A percentile compares a stretch with the other conserved stretches of the same genome.
Evolutionary conservation across 805 yeast genomes (phyloP).

Genomic region (Pichia pseudocactophila): DNA sequence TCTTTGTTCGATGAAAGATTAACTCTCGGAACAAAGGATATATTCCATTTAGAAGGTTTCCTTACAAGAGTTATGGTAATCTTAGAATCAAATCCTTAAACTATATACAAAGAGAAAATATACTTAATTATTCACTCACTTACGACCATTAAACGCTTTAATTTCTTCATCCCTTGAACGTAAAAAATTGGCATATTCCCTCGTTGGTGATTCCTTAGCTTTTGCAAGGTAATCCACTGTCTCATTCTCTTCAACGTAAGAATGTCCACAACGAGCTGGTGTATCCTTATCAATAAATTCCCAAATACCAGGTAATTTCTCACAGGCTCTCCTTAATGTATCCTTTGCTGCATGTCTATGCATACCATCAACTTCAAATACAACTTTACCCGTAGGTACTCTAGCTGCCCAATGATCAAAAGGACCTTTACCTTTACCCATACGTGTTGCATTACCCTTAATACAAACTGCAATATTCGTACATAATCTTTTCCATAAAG

Average conservation of each 20-base stretch:
- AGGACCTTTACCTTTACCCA: constrained; percentile 99
- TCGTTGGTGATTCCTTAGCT: constrained; percentile 53
- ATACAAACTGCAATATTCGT: constrained; percentile 87
- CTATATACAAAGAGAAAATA: too few species aligned
- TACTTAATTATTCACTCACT: too few species aligned
- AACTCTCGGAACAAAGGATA: constrained; percentile 77
- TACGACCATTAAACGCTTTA: constrained; percentile 29
- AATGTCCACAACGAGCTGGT: constrained; percentile 64
- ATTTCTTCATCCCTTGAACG: constrained; percentile 46
- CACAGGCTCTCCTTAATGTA: constrained; percentile 82
- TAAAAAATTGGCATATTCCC: constrained; percentile 47
- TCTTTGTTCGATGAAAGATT: constrained; percentile 78
- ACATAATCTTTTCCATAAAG: constrained; percentile 69
- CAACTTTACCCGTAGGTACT: constrained; percentile 89
- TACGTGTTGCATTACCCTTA: constrained; percentile 97
- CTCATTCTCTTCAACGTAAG: constrained; percentile 37
- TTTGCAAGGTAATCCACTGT: constrained; percentile 45
- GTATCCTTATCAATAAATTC: constrained; percentile 67
- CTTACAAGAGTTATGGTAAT: constrained; percentile 81
- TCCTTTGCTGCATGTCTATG: constrained; percentile 89
- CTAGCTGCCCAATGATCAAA: constrained; percentile 96
- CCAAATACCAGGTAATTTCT: constrained; percentile 84
- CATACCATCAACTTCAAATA: constrained; percentile 69
- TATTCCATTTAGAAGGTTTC: constrained; percentile 92
- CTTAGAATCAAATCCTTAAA: constrained; percentile 34